phyloP scores from a whole-genome alignment of 257 asterid species.

The Lycium barbarum region DNA sequence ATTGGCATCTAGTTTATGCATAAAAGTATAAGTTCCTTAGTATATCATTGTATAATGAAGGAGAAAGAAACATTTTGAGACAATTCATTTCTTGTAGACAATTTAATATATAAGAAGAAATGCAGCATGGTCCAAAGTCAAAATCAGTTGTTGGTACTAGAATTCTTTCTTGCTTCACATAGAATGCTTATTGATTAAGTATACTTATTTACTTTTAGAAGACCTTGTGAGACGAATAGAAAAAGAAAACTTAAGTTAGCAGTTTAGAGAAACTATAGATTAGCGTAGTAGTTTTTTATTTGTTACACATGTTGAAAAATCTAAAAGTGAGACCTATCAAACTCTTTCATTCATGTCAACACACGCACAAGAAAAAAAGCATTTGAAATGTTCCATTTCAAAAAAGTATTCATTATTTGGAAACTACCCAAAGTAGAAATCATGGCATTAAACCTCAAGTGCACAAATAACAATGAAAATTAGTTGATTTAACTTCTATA shows the following conservation, averaged over 20 bases:
- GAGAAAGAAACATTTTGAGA: not conserved
- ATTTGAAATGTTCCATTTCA: not conserved
- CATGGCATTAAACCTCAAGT: too few species aligned
- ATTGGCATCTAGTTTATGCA: not conserved
- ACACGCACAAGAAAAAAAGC: not conserved
- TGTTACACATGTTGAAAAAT: not conserved
- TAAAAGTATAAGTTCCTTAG: not conserved
- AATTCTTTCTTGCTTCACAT: not conserved
- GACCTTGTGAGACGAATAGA: too few species aligned
- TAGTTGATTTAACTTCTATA: too few species aligned
- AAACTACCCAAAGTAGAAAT: too few species aligned
- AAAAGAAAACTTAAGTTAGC: not conserved
- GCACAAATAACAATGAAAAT: too few species aligned
- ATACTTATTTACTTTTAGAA: not conserved
- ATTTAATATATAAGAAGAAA: not conserved
- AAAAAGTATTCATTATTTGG: not conserved
- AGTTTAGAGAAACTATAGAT: not conserved
- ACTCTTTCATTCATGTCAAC: not conserved
- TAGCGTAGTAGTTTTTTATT: not conserved
- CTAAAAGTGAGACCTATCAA: not conserved
- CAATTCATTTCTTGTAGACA: not conserved
- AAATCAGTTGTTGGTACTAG: not conserved
- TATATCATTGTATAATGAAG: not conserved
- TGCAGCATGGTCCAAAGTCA: not conserved
- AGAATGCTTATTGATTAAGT: not conserved